Evolutionary conservation across 2,329 filamentous ascomycete species (phyloP).

Genomic region (Hortaea werneckii): DNA sequence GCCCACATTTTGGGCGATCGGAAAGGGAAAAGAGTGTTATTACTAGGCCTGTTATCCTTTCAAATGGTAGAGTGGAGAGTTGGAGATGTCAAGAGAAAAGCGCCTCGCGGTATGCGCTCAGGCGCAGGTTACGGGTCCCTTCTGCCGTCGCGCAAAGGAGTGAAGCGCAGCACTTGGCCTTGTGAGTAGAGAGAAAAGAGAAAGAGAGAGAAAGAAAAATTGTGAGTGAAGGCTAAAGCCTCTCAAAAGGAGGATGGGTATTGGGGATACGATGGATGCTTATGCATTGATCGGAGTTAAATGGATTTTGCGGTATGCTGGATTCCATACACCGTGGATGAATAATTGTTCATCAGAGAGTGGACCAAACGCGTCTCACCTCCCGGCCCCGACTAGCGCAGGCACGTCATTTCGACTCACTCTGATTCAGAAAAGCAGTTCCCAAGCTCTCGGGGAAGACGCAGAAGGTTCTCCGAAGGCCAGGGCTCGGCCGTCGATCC

Average conservation of each 20-base stretch:
- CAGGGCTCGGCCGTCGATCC: too few species aligned
- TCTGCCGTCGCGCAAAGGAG: background rate
- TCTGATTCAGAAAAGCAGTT: too few species aligned
- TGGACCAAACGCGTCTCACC: too few species aligned
- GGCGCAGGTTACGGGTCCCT: background rate
- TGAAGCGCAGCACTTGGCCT: background rate
- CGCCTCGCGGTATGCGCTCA: background rate
- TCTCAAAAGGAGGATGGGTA: too few species aligned
- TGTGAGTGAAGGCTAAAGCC: background rate
- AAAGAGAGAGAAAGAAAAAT: background rate
- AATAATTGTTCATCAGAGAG: background rate
- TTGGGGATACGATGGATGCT: too few species aligned
- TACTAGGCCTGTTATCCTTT: background rate
- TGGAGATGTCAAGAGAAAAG: background rate
- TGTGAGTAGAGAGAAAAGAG: background rate
- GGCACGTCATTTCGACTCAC: too few species aligned
- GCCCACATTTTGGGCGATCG: slow-evolving; percentile 18
- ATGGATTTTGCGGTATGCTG: background rate
- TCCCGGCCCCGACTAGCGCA: too few species aligned
- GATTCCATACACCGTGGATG: background rate
- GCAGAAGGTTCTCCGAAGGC: too few species aligned
- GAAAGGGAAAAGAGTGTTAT: background rate
- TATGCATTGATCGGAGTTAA: background rate
- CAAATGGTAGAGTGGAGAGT: background rate
- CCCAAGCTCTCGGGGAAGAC: too few species aligned